Conservation (phyloP, 1,139 yeast genomes). For the Yamadazyma spencermartinsiae region DNA sequence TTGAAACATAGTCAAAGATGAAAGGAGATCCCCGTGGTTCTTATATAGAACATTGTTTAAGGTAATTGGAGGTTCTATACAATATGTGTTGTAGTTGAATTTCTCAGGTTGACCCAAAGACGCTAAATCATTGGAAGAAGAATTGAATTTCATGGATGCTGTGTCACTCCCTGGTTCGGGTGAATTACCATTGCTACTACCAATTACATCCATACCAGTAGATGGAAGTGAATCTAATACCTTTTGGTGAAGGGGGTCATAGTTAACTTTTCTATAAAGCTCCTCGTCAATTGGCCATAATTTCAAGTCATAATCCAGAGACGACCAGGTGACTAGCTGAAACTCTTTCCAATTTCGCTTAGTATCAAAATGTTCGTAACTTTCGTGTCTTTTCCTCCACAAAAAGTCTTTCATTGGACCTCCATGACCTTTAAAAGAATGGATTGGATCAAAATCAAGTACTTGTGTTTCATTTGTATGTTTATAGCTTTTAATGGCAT, state of each 20-base stretch:
- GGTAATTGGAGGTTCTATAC: slow-evolving; percentile 40
- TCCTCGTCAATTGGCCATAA: slow-evolving; percentile 75
- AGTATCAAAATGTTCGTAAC: slow-evolving; percentile 36
- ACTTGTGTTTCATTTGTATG: slow-evolving; percentile 29
- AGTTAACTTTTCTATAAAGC: slow-evolving; percentile 59
- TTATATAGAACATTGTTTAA: slow-evolving; percentile 34
- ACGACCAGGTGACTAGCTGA: slow-evolving; percentile 92
- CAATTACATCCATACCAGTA: slow-evolving; percentile 11
- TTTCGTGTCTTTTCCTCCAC: slow-evolving; percentile 67
- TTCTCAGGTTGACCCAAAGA: slow-evolving; percentile 4
- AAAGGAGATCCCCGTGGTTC: slow-evolving; percentile 37
- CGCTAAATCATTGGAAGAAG: neutral
- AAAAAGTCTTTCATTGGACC: slow-evolving; percentile 85
- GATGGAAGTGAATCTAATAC: slow-evolving; percentile 23
- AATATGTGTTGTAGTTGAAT: slow-evolving; percentile 36
- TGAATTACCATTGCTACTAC: slow-evolving; percentile 18
- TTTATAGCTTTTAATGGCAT: slow-evolving; percentile 42
- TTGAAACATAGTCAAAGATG: slow-evolving; percentile 35
- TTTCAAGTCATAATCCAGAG: slow-evolving; percentile 74
- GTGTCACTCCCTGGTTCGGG: slow-evolving; percentile 1
- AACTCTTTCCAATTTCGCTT: slow-evolving; percentile 70
- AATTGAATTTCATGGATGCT: neutral
- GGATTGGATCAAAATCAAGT: slow-evolving; percentile 43
- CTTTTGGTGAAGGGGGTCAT: slow-evolving; percentile 41
- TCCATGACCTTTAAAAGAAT: slow-evolving; percentile 75